Percentiles rank a stretch among this genome's conserved stretches.
Conservation (phyloP, 1,284 basidiomycete species). For the Malassezia yamatoensis region DNA sequence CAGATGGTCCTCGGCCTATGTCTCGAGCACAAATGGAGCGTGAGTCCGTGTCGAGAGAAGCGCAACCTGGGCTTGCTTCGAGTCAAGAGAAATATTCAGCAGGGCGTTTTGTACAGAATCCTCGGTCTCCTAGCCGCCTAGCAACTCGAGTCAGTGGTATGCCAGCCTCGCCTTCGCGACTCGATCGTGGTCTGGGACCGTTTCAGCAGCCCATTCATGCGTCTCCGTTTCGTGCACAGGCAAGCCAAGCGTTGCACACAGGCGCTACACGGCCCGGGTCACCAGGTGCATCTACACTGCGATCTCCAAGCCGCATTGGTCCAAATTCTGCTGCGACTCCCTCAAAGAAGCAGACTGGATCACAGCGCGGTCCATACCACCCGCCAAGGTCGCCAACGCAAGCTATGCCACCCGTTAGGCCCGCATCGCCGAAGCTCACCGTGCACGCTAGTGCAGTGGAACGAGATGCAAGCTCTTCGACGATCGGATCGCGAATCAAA, state of each 20-base stretch:
- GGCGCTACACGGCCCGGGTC: background rate
- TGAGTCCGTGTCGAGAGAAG: background rate
- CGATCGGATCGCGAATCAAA: conserved; percentile 31
- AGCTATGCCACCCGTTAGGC: background rate
- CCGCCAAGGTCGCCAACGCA: too few species aligned
- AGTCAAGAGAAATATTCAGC: background rate
- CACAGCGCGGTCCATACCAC: too few species aligned
- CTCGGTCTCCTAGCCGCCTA: too few species aligned
- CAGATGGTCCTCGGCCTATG: background rate
- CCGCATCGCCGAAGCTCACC: background rate
- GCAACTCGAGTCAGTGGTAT: too few species aligned
- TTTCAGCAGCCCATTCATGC: background rate
- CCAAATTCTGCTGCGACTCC: too few species aligned
- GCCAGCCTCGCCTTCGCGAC: background rate
- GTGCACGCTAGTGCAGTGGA: background rate
- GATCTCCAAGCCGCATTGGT: conserved; percentile 4
- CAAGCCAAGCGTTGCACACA: background rate
- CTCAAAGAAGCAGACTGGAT: too few species aligned
- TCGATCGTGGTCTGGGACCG: background rate
- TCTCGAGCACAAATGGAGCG: background rate
- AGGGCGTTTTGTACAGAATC: background rate
- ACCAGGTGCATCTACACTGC: background rate
- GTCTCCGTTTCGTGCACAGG: background rate
- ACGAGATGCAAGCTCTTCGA: background rate
- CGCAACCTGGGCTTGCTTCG: background rate